Evolutionary conservation across 2,329 filamentous ascomycete genomes (phyloP).

Genomic region (Trichoderma brevicompactum): DNA sequence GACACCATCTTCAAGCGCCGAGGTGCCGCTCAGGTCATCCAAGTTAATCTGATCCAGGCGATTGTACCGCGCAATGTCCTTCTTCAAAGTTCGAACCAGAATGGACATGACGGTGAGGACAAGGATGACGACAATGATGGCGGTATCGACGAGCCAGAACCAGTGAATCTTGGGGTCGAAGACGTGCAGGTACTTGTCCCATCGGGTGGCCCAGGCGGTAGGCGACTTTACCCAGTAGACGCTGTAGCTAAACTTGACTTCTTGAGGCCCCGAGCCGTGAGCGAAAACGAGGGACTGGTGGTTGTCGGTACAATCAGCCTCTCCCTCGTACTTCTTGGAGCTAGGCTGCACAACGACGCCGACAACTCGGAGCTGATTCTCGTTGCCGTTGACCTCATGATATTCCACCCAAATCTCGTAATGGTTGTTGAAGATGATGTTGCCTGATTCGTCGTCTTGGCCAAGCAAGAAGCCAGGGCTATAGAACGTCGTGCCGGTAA

Average conservation of each 20-base stretch:
- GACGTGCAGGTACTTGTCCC: constrained; percentile 98
- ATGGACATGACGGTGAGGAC: constrained; percentile 93
- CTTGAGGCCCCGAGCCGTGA: constrained; percentile 56
- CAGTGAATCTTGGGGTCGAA: constrained; percentile 98
- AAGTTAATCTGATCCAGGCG: constrained; percentile 87
- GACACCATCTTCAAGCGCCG: constrained; percentile 83
- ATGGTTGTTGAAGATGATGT: constrained; percentile 82
- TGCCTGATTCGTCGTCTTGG: constrained; percentile 54
- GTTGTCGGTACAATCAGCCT: constrained; percentile 65
- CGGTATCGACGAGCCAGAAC: constrained; percentile 97
- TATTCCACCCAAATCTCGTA: constrained; percentile 95
- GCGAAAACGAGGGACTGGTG: constrained; percentile 66
- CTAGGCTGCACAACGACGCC: constrained; percentile 86
- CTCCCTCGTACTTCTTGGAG: constrained; percentile 65
- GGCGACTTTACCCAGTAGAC: constrained; percentile 84
- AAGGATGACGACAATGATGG: constrained; percentile 91
- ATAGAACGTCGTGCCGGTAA: constrained; percentile 80
- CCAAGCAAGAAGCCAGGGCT: constrained; percentile 89
- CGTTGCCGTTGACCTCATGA: constrained; percentile 71
- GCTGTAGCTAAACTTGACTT: constrained; percentile 87
- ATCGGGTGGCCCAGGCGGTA: constrained; percentile 93
- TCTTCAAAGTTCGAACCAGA: constrained; percentile 81
- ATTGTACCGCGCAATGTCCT: constrained; percentile 97
- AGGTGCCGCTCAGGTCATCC: constrained; percentile 83
- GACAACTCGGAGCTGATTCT: constrained; percentile 80